Evolutionary conservation across 495 filamentous ascomycete species (phyloP), one percentile per base, ranked within the genome.

Genomic region (Penicillium cosmopolitanum): DNA sequence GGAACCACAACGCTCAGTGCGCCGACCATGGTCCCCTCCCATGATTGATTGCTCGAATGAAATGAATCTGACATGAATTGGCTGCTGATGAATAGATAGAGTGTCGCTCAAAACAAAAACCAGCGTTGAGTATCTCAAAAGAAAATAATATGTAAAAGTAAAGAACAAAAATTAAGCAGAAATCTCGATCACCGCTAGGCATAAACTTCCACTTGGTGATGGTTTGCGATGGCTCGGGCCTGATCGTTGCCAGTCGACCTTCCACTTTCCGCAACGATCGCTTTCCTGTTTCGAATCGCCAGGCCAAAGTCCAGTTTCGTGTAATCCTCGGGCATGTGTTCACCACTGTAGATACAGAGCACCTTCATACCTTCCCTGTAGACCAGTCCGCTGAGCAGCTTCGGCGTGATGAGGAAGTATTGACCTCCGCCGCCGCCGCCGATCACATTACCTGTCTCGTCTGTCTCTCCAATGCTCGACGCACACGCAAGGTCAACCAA

Each of bases 391-490:
- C 84, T 89, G 50, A 98, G 84, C 52, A 99, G 77, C 75, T 99
- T 99, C n/a, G 95, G 95, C 13, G 95, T 98, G 77, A 99, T 97
- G 36, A 99, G 85, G 83, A 99, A 98, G 74, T 98, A 91, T 62
- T 91, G 81, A 35, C 79, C 76, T 23, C 46, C 56, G 10, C 75
- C 77, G 15, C 67, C 63, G 34, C 71, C 68, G n/a, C 57, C 66
- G 18, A 73, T 61, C 21, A 59, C 31, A 36, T 68, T 58, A 11
- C 58, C 61, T 3, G 64, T 56, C 28, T 71, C 67, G 48, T 63
- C 63, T 10, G 48, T 51, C 12, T 63, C 63, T 25, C 55, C 57
- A 23, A 57, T 31, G 12, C 46, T 63, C 15, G 69, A 62, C 11
- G 69, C 80, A 63, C 93, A 96, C 44, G 93, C 93, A 69, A 96